A percentile compares a stretch with the other conserved stretches of the same genome.
phyloP scores from a whole-genome alignment of 345 rosid genomes.

The Citrus inodora region DNA sequence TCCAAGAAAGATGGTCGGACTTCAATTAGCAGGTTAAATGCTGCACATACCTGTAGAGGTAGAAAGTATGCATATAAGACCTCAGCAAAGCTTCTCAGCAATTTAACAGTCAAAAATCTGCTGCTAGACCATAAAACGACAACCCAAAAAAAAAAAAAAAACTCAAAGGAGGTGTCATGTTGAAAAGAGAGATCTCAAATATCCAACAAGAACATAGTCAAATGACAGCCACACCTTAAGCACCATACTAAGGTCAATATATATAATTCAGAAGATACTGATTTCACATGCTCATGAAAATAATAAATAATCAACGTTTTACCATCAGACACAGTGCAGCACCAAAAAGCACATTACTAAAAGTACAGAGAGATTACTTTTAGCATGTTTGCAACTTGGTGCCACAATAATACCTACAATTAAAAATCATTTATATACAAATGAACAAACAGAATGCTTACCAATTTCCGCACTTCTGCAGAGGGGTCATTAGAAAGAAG shows the following conservation, averaged over 20 bases:
- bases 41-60: constrained; percentile 75
- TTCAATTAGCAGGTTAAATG: constrained; percentile 88
- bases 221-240: not conserved
- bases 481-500: constrained; percentile 75
- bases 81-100: constrained; percentile 8
- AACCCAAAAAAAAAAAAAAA: not conserved
- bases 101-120: constrained; percentile 2
- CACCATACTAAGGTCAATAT: not conserved
- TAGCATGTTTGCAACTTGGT: not conserved
- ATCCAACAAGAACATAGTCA: not conserved
- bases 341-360: not conserved
- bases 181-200: not conserved
- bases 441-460: constrained; percentile 24
- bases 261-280: not conserved
- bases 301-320: not conserved
- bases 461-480: constrained; percentile 83
- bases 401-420: not conserved
- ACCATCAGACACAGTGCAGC: not conserved
- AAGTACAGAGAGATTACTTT: not conserved
- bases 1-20: constrained; percentile 67
- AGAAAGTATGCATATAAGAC: constrained; percentile 5
- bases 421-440: not conserved
- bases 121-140: not conserved
- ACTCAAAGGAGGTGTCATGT: not conserved
- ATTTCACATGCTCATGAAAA: not conserved